Percentiles rank a stretch among this genome's conserved stretches.
Conservation (phyloP, 306 rosid genomes). For the Malus orientalis region DNA sequence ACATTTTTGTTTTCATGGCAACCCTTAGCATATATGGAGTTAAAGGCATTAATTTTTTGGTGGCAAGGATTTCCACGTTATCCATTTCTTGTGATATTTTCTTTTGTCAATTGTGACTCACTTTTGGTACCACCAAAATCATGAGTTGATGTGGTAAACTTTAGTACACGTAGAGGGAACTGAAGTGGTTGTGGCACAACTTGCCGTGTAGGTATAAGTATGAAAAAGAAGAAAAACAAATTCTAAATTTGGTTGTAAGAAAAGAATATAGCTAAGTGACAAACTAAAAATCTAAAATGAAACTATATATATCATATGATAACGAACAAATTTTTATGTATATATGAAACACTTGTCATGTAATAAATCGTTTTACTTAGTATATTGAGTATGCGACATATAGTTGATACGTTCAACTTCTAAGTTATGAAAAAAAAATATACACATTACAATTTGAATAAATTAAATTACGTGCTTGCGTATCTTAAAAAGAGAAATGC, state of each 20-base stretch:
- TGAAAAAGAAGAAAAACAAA: not conserved
- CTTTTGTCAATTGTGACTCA: not conserved
- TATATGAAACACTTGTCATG: too few relatives aligned
- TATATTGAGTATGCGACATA: not conserved
- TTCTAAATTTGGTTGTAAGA: not conserved
- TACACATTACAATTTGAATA: too few relatives aligned
- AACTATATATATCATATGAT: not conserved
- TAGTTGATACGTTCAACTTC: too few relatives aligned
- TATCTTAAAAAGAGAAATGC: too few relatives aligned
- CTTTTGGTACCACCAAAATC: not conserved
- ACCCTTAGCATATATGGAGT: not conserved
- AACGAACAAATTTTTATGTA: not conserved
- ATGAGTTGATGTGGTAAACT: not conserved
- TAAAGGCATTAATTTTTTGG: not conserved
- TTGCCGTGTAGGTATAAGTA: not conserved
- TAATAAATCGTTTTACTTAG: too few relatives aligned
- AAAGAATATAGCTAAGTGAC: not conserved
- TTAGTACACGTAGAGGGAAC: not conserved
- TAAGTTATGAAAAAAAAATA: too few relatives aligned
- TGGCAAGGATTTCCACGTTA: not conserved
- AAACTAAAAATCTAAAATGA: not conserved
- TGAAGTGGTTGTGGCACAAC: not conserved
- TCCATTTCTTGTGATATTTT: not conserved
- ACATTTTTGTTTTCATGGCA: not conserved
- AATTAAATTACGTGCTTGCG: too few relatives aligned